Conservation (phyloP, 2,329 filamentous ascomycete genomes). For the Ophiostoma ulmi region DNA sequence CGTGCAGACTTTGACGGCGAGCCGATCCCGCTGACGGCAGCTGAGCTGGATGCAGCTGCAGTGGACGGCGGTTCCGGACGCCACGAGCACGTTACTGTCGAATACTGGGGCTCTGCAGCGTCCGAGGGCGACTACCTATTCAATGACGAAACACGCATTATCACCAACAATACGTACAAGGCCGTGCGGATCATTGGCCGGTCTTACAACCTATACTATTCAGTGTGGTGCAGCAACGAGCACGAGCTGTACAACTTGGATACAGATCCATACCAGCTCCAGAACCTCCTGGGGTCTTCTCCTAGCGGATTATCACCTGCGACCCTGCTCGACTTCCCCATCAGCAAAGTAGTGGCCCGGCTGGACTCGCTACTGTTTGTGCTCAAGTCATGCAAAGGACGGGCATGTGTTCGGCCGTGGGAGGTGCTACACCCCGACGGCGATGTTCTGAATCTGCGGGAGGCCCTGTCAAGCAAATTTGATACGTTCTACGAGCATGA, state of each 20-base stretch:
- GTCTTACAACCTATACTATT: constrained; percentile 58
- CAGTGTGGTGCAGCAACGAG: constrained; percentile 64
- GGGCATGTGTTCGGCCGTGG: constrained; percentile 54
- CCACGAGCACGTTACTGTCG: constrained; percentile 41
- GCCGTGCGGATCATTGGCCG: constrained; percentile 49
- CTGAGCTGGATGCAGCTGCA: not conserved
- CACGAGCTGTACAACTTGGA: constrained; percentile 56
- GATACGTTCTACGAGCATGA: not conserved
- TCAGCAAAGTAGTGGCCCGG: constrained; percentile 43
- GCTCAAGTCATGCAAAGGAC: constrained; percentile 55
- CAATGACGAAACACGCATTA: constrained; percentile 26
- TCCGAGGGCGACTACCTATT: constrained; percentile 36
- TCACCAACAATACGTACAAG: constrained; percentile 56
- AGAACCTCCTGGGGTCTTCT: constrained; percentile 31
- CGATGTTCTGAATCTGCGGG: constrained; percentile 45
- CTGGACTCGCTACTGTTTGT: constrained; percentile 57
- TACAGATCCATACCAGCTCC: constrained; percentile 49
- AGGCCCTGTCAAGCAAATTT: constrained; percentile 43
- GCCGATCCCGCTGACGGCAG: not conserved
- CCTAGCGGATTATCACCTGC: not conserved
- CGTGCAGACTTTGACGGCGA: constrained; percentile 4
- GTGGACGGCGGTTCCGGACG: not conserved
- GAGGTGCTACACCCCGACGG: constrained; percentile 50
- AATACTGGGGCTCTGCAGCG: constrained; percentile 49
- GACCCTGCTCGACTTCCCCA: constrained; percentile 35